Percentiles rank a stretch among this genome's conserved stretches.
These are phyloP conservation scores for Helenozyma baotianmanensis DNA, from an alignment of 805 yeast genomes.

Conservation along the genomic window DNA sequence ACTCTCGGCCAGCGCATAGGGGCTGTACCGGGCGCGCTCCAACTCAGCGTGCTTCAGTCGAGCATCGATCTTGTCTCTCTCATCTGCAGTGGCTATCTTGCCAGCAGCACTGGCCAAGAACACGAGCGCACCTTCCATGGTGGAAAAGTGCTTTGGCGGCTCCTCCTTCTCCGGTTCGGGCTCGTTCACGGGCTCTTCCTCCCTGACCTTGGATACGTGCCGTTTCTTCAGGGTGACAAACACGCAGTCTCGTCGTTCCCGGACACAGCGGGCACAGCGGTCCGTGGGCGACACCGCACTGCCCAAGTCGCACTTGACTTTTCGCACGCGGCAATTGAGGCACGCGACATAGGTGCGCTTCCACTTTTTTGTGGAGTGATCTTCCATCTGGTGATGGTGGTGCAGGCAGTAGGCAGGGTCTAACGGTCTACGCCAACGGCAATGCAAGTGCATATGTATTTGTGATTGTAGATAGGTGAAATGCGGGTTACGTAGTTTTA, in stretches of 20 bases:
- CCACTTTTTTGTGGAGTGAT: conserved; percentile 27
- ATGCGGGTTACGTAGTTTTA: too few species aligned
- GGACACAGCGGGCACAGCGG: conserved; percentile 78
- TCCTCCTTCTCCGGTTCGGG: neutral
- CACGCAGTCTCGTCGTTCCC: conserved; percentile 80
- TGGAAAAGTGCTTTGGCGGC: conserved; percentile 28
- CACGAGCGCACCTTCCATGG: conserved; percentile 59
- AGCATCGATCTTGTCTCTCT: conserved; percentile 56
- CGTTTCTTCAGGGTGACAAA: conserved; percentile 39
- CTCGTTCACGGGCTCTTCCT: neutral
- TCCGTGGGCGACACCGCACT: conserved; percentile 63
- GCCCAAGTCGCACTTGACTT: conserved; percentile 84
- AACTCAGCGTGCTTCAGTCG: conserved; percentile 44
- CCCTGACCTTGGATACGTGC: conserved; percentile 5
- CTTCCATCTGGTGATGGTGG: too few species aligned
- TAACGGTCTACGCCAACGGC: too few species aligned
- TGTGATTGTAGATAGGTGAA: too few species aligned
- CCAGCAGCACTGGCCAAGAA: conserved; percentile 79
- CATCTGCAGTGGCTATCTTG: conserved; percentile 64
- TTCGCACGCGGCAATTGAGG: conserved; percentile 75
- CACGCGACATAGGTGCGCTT: conserved; percentile 79
- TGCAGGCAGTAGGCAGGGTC: too few species aligned
- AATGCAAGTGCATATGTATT: too few species aligned
- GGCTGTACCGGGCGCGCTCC: too few species aligned
- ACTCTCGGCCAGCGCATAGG: conserved; percentile 1